Evolutionary conservation across 106 monocot genomes (phyloP), one percentile per base, ranked within the genome.

Genomic region (Narthecium ossifragum): DNA sequence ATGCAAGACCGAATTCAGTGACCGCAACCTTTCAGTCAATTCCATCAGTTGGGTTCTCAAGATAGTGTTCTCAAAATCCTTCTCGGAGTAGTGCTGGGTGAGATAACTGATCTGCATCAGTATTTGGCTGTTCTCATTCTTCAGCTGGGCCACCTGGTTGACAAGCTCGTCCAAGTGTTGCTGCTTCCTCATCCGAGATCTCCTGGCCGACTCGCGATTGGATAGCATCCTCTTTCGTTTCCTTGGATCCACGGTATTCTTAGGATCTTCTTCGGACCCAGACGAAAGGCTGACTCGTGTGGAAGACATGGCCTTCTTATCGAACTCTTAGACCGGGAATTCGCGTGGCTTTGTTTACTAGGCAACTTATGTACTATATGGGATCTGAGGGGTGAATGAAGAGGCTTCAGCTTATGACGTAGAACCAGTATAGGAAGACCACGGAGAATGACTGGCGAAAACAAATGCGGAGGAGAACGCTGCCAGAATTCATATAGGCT

Each of bases 191-290:
- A 76, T 69, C 47, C 88, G 65, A 7, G 88, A 92, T 53, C 92
- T 60, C 61, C 76, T 65, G 5, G 92, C 92, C 2, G 92, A 88
- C 58, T 92, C 88, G 37, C 88, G 33, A 68, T 92, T 92, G 8
- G 92, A 92, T n/a, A 81, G 49, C 84, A 81, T 88, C 62, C 92
- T 57, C 81, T 84, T 92, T 13, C 75, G 68, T 76, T 81, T 88
- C 31, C 47, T 17, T 32, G 63, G 65, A 38, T 73, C 79, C 24
- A n/a, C n/a, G n/a, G n/a, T n/a, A n/a, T n/a, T n/a, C n/a, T n/a
- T n/a, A n/a, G n/a, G n/a, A n/a, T n/a, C n/a, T n/a, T n/a, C n/a
- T n/a, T n/a, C n/a, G n/a, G n/a, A n/a, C n/a, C n/a, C n/a, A n/a
- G n/a, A n/a, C n/a, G n/a, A n/a, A n/a, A n/a, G n/a, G n/a, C n/a